These are phyloP conservation scores for Globisporangium nagaii DNA, from an alignment of 352 stramenopile genomes.

Conservation along the genomic window DNA sequence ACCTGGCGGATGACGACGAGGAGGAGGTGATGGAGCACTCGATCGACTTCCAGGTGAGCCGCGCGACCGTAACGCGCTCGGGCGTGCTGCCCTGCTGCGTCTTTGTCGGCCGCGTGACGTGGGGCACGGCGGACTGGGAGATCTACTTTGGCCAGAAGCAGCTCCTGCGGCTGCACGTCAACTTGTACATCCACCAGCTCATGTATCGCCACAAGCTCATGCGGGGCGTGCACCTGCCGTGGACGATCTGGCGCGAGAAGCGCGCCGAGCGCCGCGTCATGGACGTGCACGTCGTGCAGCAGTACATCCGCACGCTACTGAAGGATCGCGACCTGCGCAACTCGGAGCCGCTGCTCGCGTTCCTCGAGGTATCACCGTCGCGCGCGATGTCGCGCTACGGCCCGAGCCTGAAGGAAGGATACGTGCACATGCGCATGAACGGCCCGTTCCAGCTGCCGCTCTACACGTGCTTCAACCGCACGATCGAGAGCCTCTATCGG, in stretches of 20 bases:
- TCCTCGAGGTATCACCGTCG: constrained; percentile 76
- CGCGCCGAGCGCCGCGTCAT: constrained; percentile 57
- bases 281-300: constrained; percentile 69
- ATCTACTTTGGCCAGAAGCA: constrained; percentile 87
- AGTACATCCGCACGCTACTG: constrained; percentile 65
- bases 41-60: constrained; percentile 71
- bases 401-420: constrained; percentile 79
- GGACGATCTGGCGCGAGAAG: constrained; percentile 82
- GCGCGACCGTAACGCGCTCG: constrained; percentile 60
- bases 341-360: constrained; percentile 70
- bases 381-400: constrained; percentile 69
- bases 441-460: constrained; percentile 80
- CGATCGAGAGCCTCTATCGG: constrained; percentile 75
- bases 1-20: constrained; percentile 36
- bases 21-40: constrained; percentile 69
- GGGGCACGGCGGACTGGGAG: constrained; percentile 76
- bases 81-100: constrained; percentile 78
- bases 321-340: constrained; percentile 63
- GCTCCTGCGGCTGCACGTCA: constrained; percentile 65
- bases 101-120: constrained; percentile 74
- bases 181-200: constrained; percentile 46
- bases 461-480: constrained; percentile 82
- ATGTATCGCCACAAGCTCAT: constrained; percentile 42
- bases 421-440: constrained; percentile 88
- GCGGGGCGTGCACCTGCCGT: constrained; percentile 47